phyloP scores from a whole-genome alignment of 1,284 basidiomycete genomes.

The Trichosporon sp. region DNA sequence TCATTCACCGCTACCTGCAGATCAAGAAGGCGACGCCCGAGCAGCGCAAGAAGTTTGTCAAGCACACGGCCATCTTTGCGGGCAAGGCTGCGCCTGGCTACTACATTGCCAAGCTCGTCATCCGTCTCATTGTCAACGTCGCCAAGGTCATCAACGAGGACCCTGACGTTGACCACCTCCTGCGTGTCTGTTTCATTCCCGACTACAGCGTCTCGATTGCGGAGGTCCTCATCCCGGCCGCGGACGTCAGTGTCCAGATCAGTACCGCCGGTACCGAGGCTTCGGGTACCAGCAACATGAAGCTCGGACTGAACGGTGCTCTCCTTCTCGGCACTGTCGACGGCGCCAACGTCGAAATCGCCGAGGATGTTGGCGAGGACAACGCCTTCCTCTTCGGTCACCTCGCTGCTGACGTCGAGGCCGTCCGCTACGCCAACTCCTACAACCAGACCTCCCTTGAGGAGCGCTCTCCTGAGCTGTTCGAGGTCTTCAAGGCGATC shows the following conservation, averaged over 20 bases:
- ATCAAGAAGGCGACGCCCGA: slow-evolving; percentile 70
- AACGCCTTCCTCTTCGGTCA: slow-evolving; percentile 52
- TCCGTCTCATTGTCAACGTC: slow-evolving; percentile 83
- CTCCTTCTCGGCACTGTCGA: slow-evolving; percentile 62
- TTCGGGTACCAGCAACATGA: slow-evolving; percentile 69
- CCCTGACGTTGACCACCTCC: slow-evolving; percentile 73
- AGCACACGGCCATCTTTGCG: slow-evolving; percentile 78
- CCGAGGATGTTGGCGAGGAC: slow-evolving; percentile 73
- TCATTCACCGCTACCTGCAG: slow-evolving; percentile 76
- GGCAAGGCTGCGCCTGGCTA: slow-evolving; percentile 55
- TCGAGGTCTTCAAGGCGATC: slow-evolving; percentile 60
- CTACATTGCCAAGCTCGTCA: slow-evolving; percentile 59
- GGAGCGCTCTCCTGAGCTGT: slow-evolving; percentile 71
- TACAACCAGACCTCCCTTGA: slow-evolving; percentile 74
- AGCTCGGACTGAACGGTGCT: slow-evolving; percentile 62
- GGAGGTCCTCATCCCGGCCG: slow-evolving; percentile 83
- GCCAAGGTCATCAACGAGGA: slow-evolving; percentile 77
- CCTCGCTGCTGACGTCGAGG: slow-evolving; percentile 56
- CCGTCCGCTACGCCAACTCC: slow-evolving; percentile 71
- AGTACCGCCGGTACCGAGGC: slow-evolving; percentile 86
- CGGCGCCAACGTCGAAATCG: slow-evolving; percentile 92
- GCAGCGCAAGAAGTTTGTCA: slow-evolving; percentile 62
- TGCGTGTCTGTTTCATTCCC: slow-evolving; percentile 70
- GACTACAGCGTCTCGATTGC: slow-evolving; percentile 79
- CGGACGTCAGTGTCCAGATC: slow-evolving; percentile 87